phyloP scores from a whole-genome alignment of 78 protist genomes.

The Cavenderia fasciculata region DNA sequence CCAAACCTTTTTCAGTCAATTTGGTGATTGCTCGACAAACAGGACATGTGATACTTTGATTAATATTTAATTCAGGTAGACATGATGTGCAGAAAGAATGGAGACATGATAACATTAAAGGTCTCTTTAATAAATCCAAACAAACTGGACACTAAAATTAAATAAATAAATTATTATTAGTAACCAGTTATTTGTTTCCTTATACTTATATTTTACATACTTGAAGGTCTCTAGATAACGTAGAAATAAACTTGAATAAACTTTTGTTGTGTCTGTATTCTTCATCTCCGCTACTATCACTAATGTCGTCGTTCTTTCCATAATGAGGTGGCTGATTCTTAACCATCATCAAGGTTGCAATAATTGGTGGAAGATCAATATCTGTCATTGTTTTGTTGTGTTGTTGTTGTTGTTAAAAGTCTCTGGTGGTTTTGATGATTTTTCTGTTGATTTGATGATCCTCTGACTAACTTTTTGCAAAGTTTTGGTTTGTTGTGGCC shows the following conservation, averaged over 20 bases:
- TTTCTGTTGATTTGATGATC: too few relatives aligned
- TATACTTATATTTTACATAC: conserved; percentile 9
- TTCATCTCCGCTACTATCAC: conserved; percentile 77
- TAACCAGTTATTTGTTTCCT: background rate
- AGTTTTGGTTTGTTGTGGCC: background rate
- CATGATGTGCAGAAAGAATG: conserved; percentile 65
- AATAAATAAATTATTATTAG: background rate
- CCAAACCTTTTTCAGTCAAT: conserved; percentile 38
- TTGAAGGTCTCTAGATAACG: conserved; percentile 39
- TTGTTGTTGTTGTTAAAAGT: background rate
- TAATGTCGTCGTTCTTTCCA: conserved; percentile 24
- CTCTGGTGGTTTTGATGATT: too few relatives aligned
- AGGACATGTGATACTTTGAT: conserved; percentile 35
- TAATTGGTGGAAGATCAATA: conserved; percentile 2
- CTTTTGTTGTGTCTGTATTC: conserved; percentile 60
- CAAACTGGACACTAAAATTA: conserved; percentile 59
- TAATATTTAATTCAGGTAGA: background rate
- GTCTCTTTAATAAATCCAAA: conserved; percentile 63
- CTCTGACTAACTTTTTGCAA: too few relatives aligned
- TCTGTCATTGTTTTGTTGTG: background rate
- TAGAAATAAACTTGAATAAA: conserved; percentile 39
- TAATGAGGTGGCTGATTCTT: background rate
- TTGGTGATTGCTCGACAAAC: conserved; percentile 33
- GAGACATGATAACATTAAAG: conserved; percentile 47
- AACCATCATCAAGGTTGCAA: conserved; percentile 23